Base-by-base conservation (phyloP, 768 basidiomycete species). In the Termitomyces bulborhizus region DNA sequence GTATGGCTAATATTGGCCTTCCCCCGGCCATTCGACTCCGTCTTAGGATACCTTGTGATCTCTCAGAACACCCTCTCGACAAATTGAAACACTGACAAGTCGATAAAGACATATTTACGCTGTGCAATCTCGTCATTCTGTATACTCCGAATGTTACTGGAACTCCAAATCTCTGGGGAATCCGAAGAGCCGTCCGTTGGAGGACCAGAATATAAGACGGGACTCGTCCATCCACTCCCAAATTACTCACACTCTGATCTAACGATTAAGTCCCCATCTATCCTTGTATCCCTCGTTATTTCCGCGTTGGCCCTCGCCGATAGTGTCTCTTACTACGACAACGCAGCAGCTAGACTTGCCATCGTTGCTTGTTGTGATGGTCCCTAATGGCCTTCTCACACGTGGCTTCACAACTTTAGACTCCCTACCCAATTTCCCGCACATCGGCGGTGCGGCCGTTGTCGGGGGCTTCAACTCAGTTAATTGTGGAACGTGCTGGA, bases 401-500 rank as follows among this genome's bases (percentile, higher is more conserved):
- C 63, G 64, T 18, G 46, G 46, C 13, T 82, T 69, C 65, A 68
- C 63, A 12, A 79, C 73, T 31, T 76, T 83, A 41, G 70, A 65
- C 7, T 66, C 70, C 37, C 63, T 84, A 21, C 80, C 81, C 12
- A 65, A 63, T 45, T 85, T 81, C 69, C 80, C 82, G 4, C 62
- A 69, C 66, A 78, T 84, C 61, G 82, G 79, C 29, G 81, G 75
- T 3, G 75, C 72, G 0, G 67, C 68, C 15, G 76, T 70, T 27
- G 69, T 84, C 55, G 62, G 56, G 6, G 73, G 72, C 24, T 84
- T 67, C 65, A 68, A 77, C 63, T 81, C 79, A 2, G 51, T 55
- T 8, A 66, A 71, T 52, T 85, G 82, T 59, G 80, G 79, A 3
- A 71, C 73, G 27, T 84, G 84, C 68, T 85, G 79, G 80, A 39